Evolutionary conservation across 2,329 filamentous ascomycete species (phyloP), one percentile per base, ranked within the genome.

Genomic region (Alternaria solani): DNA sequence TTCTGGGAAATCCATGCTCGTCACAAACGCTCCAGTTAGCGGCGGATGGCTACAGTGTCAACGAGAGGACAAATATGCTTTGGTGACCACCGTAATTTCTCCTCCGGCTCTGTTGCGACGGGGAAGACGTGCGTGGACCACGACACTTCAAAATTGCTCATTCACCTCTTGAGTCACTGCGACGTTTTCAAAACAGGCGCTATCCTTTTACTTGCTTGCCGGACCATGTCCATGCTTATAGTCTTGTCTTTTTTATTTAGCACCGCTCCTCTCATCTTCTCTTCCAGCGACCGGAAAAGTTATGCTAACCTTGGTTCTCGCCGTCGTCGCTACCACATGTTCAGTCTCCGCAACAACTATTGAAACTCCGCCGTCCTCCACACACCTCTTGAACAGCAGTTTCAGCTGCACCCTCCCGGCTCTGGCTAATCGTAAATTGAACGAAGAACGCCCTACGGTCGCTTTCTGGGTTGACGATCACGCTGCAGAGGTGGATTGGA

Each of bases 391-490:
- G 11, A 18, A 47, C n/a, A 26, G 26, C 4, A 30, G 32, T 30
- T 12, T 32, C 44, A 32, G 26, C 26, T 9, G 26, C 44, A 9
- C 28, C 20, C 14, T 11, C 28, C 28, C 28, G 20, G 12, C 18
- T 47, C 18, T 30, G 44, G 32, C 6, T 16, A 47, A 25, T 28
- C 44, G 16, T 30, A 28, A 32, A 30, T 11, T 26, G 16, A 47
- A 43, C 39, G 23, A 25, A 20, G 11, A 23, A 18, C 34, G 23
- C 23, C 42, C 43, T 11, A 36, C 16, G 4, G 23, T 41, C 20
- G 20, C 49, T 16, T 68, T 66, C 47, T 66, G 51, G 32, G 59
- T 62, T n/a, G 57, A 64, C 18, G 66, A 67, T 26, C 28, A 46
- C 11, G 61, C 66, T 11, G 43, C 23, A n/a, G 46, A 46, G n/a